phyloP scores from a whole-genome alignment of 495 filamentous ascomycete genomes.

The Ramalina intermedia region DNA sequence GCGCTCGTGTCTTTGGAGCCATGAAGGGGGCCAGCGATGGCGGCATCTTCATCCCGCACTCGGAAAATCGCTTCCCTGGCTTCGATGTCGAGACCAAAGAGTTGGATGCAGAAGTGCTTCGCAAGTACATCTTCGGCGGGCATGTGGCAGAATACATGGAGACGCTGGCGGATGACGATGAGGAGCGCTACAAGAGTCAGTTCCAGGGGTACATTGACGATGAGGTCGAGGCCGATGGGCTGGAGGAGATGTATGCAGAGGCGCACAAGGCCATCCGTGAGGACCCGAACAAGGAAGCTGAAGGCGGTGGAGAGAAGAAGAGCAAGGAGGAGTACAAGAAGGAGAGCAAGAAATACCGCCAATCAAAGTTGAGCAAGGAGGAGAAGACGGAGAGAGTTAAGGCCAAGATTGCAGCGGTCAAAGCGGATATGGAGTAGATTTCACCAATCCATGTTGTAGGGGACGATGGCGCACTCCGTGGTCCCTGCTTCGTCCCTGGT shows the following conservation, averaged over 20 bases:
- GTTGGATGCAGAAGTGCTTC: constrained; percentile 88
- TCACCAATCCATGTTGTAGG: no score
- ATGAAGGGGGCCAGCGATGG: constrained; percentile 99
- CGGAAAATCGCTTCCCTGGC: constrained; percentile 96
- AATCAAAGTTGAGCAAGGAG: constrained; percentile 59
- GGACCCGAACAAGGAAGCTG: constrained; percentile 91
- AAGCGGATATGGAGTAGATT: constrained; percentile 16
- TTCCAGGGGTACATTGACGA: constrained; percentile 96
- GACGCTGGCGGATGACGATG: constrained; percentile 96
- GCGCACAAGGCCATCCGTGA: constrained; percentile 95
- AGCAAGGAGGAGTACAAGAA: constrained; percentile 92
- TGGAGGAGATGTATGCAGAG: constrained; percentile 92
- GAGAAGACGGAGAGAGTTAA: constrained; percentile 68
- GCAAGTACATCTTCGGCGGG: constrained; percentile 97
- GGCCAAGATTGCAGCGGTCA: constrained; percentile 72
- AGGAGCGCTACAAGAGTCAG: constrained; percentile 98
- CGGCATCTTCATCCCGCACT: constrained; percentile 93
- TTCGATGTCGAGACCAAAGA: constrained; percentile 95
- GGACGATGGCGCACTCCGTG: no score
- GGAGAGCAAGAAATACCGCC: constrained; percentile 80
- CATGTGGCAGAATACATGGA: constrained; percentile 99
- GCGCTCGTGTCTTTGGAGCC: constrained; percentile 95
- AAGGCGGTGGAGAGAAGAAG: constrained; percentile 43
- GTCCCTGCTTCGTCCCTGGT: no score
- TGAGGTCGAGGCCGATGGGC: constrained; percentile 86